These are phyloP conservation scores for Trichophyton schoenleinii DNA, from an alignment of 2,329 filamentous ascomycete genomes.

Conservation along the genomic window DNA sequence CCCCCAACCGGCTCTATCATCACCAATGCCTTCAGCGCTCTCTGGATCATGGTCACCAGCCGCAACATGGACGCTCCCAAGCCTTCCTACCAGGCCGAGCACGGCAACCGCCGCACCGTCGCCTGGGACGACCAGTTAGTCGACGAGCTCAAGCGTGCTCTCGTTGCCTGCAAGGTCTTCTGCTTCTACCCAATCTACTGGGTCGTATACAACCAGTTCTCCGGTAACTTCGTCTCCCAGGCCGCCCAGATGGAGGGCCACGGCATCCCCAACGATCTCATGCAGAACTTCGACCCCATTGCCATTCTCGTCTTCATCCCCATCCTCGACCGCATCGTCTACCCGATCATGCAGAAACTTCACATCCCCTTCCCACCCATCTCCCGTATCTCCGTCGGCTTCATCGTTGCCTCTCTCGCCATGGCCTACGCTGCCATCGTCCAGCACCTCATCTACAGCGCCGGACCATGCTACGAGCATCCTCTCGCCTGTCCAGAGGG, in stretches of 20 bases:
- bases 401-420: conserved; percentile 51
- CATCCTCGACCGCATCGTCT: conserved; percentile 55
- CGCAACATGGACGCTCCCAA: conserved; percentile 51
- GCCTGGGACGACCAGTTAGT: conserved; percentile 59
- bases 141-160: conserved; percentile 56
- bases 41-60: conserved; percentile 43
- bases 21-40: conserved; percentile 50
- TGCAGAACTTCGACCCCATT: conserved; percentile 64
- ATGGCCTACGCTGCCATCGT: conserved; percentile 50
- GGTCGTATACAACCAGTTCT: conserved; percentile 57
- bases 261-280: conserved; percentile 64
- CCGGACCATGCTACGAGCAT: conserved; percentile 40
- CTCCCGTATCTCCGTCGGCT: conserved; percentile 61
- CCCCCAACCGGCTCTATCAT: conserved; percentile 52
- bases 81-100: conserved; percentile 48
- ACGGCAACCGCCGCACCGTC: conserved; percentile 33
- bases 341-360: conserved; percentile 51
- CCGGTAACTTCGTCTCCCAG: conserved; percentile 55
- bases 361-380: conserved; percentile 60
- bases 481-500: conserved; percentile 25
- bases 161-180: conserved; percentile 59
- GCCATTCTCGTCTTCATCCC: conserved; percentile 65
- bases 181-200: conserved; percentile 58
- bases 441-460: conserved; percentile 43
- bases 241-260: conserved; percentile 49